A percentile compares a stretch with the other conserved stretches of the same genome.
Evolutionary conservation across 192 early-diverging fungal species (phyloP).

Genomic region (Rhizophagus sp.): DNA sequence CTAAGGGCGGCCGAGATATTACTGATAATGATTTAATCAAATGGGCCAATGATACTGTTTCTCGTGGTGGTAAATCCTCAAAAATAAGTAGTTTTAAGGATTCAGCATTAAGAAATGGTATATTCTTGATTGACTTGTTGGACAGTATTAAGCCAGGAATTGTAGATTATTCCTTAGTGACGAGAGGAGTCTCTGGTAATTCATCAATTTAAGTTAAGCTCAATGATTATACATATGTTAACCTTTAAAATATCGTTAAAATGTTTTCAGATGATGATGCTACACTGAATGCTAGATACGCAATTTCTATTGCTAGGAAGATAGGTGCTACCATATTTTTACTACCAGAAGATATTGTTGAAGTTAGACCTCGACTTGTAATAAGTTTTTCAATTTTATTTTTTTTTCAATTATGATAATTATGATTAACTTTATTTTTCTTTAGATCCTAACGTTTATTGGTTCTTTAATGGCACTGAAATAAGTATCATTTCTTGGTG

Average conservation of each 20-base stretch:
- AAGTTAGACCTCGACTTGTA: constrained; percentile 96
- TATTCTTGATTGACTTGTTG: constrained; percentile 90
- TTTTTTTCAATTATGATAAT: not conserved
- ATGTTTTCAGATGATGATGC: constrained; percentile 71
- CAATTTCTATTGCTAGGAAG: constrained; percentile 98
- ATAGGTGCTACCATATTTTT: constrained; percentile 98
- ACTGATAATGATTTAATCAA: constrained; percentile 92
- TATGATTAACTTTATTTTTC: constrained; percentile 4
- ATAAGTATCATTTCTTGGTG: too few relatives aligned
- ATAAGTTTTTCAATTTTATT: not conserved
- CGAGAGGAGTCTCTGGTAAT: constrained; percentile 59
- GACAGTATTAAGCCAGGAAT: constrained; percentile 91
- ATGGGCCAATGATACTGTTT: constrained; percentile 91
- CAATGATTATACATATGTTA: not conserved
- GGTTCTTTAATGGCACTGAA: constrained; percentile 81
- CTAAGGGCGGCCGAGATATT: constrained; percentile 77
- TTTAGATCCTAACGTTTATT: constrained; percentile 89
- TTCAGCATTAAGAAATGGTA: constrained; percentile 67
- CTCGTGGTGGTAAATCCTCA: constrained; percentile 61
- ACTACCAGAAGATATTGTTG: constrained; percentile 97
- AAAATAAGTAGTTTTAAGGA: constrained; percentile 88
- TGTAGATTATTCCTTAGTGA: constrained; percentile 88
- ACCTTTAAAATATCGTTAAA: not conserved
- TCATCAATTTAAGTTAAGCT: not conserved
- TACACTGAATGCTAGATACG: constrained; percentile 92